phyloP scores from a whole-genome alignment of 2,329 filamentous ascomycete species.

The Hypoxylon sp. region DNA sequence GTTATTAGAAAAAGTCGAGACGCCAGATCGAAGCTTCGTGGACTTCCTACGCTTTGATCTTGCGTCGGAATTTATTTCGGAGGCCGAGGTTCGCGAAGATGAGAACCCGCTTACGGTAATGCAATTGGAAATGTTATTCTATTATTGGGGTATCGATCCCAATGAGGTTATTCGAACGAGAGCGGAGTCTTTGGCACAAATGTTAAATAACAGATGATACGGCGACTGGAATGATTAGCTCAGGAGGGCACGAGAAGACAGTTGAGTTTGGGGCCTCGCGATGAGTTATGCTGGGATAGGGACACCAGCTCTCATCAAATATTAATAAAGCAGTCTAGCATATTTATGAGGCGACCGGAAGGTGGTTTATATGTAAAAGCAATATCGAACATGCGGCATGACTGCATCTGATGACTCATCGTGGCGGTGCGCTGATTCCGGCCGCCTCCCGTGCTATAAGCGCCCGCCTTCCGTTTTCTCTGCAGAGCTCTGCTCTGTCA shows the following conservation, averaged over 20 bases:
- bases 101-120: not conserved
- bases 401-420: too few species aligned
- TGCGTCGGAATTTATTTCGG: conserved; percentile 1
- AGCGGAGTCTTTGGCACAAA: not conserved
- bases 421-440: too few species aligned
- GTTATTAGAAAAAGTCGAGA: not conserved
- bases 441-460: too few species aligned
- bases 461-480: too few species aligned
- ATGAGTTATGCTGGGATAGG: not conserved
- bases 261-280: not conserved
- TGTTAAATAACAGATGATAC: not conserved
- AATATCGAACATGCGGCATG: too few species aligned
- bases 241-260: not conserved
- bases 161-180: not conserved
- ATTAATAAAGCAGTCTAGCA: not conserved
- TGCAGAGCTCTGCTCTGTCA: too few species aligned
- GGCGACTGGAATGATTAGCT: not conserved
- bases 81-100: conserved; percentile 2
- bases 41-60: conserved; percentile 29
- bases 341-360: not conserved
- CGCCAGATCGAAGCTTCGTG: not conserved
- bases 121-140: not conserved
- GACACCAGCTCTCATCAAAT: not conserved
- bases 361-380: not conserved
- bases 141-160: conserved; percentile 1